phyloP scores from a whole-genome alignment of 2,329 filamentous ascomycete species.

The Neofusicoccum laricinum region DNA sequence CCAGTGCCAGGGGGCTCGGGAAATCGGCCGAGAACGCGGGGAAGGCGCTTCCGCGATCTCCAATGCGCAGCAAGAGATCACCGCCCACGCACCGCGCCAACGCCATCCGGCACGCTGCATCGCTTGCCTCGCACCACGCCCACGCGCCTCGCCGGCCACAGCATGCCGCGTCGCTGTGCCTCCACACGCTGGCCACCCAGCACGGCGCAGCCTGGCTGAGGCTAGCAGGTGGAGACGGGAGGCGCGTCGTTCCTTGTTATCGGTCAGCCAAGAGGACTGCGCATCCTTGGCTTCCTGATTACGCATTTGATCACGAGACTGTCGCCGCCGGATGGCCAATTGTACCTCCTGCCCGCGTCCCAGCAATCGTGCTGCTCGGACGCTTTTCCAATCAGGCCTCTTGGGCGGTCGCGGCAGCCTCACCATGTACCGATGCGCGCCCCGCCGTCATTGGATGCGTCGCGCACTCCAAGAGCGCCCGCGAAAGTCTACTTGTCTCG shows the following conservation, averaged over 20 bases:
- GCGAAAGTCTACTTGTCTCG: background rate
- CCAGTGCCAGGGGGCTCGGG: background rate
- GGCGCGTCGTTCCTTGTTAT: conserved; percentile 10
- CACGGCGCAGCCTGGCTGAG: background rate
- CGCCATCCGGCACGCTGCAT: background rate
- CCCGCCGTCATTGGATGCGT: background rate
- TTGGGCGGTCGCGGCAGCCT: background rate
- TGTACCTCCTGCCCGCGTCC: background rate
- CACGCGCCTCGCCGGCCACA: background rate
- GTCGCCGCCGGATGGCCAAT: background rate
- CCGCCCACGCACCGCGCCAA: background rate
- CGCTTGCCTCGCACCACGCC: background rate
- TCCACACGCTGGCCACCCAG: background rate
- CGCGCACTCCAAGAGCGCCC: background rate
- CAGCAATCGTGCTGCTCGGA: background rate
- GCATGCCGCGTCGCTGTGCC: background rate
- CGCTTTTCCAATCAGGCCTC: background rate
- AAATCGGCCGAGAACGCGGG: conserved; percentile 10
- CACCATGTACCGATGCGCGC: background rate
- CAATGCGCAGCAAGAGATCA: background rate
- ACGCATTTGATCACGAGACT: conserved; percentile 11
- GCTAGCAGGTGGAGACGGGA: conserved; percentile 2
- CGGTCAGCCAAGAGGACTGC: conserved; percentile 10
- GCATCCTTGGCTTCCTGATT: conserved; percentile 10
- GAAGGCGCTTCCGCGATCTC: background rate